Conservation (phyloP, 257 asterid species). For the Solanum gandarillasii region DNA sequence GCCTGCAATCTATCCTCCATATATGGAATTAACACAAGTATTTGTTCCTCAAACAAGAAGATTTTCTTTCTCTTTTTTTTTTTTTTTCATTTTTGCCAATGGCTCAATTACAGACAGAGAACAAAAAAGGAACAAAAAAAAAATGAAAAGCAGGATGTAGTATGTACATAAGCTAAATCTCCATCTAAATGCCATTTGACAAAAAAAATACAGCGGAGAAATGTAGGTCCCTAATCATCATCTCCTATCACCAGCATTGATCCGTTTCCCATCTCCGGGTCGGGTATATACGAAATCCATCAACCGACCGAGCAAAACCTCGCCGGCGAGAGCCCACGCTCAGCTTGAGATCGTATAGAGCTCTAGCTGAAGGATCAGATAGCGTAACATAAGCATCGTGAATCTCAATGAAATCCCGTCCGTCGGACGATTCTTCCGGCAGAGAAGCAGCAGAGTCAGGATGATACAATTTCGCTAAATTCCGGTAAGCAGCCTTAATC, state of each 20-base stretch:
- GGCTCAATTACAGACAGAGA: not conserved
- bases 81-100: not conserved
- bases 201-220: not conserved
- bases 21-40: not conserved
- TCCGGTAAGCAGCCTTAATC: constrained; percentile 79
- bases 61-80: not conserved
- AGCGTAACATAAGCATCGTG: constrained; percentile 66
- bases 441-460: constrained; percentile 34
- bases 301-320: not conserved
- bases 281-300: constrained; percentile 25
- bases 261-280: constrained; percentile 95
- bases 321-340: constrained; percentile 14
- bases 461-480: constrained; percentile 76
- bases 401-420: constrained; percentile 63
- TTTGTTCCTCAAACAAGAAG: not conserved
- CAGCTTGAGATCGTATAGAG: constrained; percentile 46
- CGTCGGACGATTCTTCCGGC: constrained; percentile 30
- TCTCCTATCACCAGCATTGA: constrained; percentile 73
- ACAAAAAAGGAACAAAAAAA: not conserved
- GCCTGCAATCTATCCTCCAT: not conserved
- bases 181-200: not conserved
- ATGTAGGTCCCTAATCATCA: not conserved
- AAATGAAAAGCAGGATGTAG: not conserved
- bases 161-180: constrained; percentile 1
- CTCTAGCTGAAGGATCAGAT: constrained; percentile 71